A percentile compares a stretch with the other conserved stretches of the same genome.
Conservation (phyloP, 202 grass and related monocot species). For the Tripidium arundinaceum region DNA sequence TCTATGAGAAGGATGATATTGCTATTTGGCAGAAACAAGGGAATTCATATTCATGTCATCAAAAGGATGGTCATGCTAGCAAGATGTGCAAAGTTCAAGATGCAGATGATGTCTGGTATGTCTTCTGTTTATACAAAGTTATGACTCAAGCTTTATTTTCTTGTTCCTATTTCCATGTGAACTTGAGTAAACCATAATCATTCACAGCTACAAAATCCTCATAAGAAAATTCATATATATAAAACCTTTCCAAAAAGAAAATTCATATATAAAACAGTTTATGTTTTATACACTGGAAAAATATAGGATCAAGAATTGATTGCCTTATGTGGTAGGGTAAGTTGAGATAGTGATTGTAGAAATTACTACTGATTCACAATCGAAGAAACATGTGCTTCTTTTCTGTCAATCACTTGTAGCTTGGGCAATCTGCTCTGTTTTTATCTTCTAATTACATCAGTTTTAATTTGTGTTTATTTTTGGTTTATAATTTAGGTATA, state of each 20-base stretch:
- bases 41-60: conserved; percentile 55
- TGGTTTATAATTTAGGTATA: conserved; percentile 57
- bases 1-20: conserved; percentile 67
- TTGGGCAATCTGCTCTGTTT: neutral
- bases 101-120: conserved; percentile 80
- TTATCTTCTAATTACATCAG: neutral
- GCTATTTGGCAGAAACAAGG: conserved; percentile 74
- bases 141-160: too few relatives aligned
- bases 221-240: too few relatives aligned
- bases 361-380: neutral
- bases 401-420: neutral
- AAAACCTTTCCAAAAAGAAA: too few relatives aligned
- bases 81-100: conserved; percentile 60
- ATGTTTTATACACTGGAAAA: neutral
- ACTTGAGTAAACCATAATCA: conserved; percentile 1
- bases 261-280: neutral
- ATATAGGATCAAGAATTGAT: neutral
- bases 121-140: conserved; percentile 24
- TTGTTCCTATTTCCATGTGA: conserved; percentile 7
- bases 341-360: neutral
- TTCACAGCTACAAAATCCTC: neutral
- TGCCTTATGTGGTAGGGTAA: neutral
- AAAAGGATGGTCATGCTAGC: conserved; percentile 35
- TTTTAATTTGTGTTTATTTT: neutral
- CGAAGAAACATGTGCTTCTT: neutral